Base-by-base conservation (phyloP, 176 grass and related monocot species). In the Melocanna baccifera region DNA sequence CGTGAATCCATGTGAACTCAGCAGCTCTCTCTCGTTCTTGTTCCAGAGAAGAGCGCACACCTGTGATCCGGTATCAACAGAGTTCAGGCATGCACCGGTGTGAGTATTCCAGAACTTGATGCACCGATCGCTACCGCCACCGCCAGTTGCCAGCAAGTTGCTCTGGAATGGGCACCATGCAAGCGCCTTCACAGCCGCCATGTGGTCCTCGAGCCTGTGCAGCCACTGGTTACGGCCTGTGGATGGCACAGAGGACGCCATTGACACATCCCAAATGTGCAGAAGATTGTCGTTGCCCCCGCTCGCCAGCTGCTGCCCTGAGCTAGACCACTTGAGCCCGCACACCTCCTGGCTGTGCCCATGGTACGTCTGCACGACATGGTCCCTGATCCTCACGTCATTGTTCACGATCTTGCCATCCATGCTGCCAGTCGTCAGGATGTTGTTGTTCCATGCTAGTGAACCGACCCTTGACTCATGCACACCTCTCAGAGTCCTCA, bases 101-200 rank as follows among this genome's bases (percentile, higher is more conserved):
- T 90, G 84, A 0, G 88, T 90, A 80, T 90, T 87, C 88, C 88
- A 90, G 74, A 90, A 90, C 50, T 94, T 94, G 86, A 94, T 94
- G 80, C 92, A 93, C 47, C 86, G 62, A 39, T 93, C 91, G 7
- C 82, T 85, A 2, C 83, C 83, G 12, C 91, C 86, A 51, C 92
- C 92, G 0, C 92, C 92, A 11, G 89, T 86, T 2, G 89, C 89
- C 2, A 94, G 71, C 83, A 94, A 79, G 78, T 91, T 94, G 80
- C 86, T 91, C 73, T 94, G 92, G 81, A 94, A 94, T 4, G 92
- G 89, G 67, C 92, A 94, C 92, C 92, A 94, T 0, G 89, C 89
- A 0, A 94, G 92, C 2, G 92, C 89, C 77, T 94, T 94, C 57
- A 94, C 92, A 3, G 92, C 89, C 1, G 92, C 92, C 51, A 7